phyloP scores from a whole-genome alignment of 2,329 filamentous ascomycete genomes.

The Diaporthe sp. region DNA sequence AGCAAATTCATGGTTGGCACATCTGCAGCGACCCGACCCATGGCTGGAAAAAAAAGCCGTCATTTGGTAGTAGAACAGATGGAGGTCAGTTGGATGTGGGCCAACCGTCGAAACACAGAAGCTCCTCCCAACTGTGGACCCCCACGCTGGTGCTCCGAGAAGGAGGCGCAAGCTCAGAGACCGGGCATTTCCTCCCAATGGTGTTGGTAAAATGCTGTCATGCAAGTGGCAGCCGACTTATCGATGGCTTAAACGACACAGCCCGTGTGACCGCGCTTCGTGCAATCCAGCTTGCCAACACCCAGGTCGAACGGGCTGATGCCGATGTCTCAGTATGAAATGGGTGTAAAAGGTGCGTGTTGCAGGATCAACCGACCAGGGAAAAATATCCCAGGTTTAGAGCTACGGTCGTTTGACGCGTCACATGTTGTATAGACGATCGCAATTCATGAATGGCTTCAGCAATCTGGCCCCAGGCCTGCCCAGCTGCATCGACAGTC shows the following conservation, averaged over 20 bases:
- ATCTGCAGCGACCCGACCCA: conserved; percentile 37
- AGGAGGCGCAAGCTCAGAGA: conserved; percentile 11
- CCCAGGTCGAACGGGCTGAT: conserved; percentile 8
- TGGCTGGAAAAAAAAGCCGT: conserved; percentile 28
- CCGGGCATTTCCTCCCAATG: neutral
- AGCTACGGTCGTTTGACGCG: neutral
- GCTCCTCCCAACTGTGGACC: neutral
- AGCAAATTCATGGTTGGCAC: conserved; percentile 24
- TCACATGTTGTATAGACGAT: neutral
- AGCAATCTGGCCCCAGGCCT: neutral
- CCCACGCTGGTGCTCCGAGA: conserved; percentile 31
- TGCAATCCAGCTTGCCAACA: conserved; percentile 26
- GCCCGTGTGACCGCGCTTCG: conserved; percentile 11
- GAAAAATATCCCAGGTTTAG: neutral
- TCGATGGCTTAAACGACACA: conserved; percentile 25
- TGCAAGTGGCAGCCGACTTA: conserved; percentile 33
- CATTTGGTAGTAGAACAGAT: conserved; percentile 26
- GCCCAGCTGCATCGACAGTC: conserved; percentile 15
- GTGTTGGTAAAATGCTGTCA: conserved; percentile 29
- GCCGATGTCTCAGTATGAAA: conserved; percentile 31
- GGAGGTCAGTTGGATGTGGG: conserved; percentile 5
- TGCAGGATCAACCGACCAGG: neutral
- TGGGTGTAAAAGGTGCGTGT: neutral
- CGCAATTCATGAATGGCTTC: conserved; percentile 13
- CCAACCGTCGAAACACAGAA: conserved; percentile 2